Percentiles rank a stretch among this genome's conserved stretches.
Evolutionary conservation across 2,329 filamentous ascomycete genomes (phyloP).

Genomic region (Lachnellula occidentalis): DNA sequence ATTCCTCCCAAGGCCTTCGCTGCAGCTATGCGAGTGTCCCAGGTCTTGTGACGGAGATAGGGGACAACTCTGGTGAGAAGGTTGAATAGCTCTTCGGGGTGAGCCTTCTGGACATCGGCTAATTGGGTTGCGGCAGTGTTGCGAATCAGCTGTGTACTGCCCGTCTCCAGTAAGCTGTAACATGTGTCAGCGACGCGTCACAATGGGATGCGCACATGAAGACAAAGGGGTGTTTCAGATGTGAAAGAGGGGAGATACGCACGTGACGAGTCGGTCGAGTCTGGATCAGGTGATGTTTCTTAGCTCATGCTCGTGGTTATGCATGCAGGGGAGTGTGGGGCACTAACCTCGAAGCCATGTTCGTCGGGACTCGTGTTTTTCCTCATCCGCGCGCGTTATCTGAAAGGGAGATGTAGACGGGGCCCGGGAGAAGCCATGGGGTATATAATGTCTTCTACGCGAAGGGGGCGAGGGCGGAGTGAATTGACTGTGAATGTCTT

Average conservation of each 20-base stretch:
- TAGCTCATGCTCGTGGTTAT: slow-evolving; percentile 1
- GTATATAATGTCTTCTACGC: too few species aligned
- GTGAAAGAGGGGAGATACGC: slow-evolving; percentile 39
- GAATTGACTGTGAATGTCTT: background rate
- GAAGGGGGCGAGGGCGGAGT: background rate
- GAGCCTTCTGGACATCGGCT: slow-evolving; percentile 95
- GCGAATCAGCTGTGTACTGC: slow-evolving; percentile 90
- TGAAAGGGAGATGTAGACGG: slow-evolving; percentile 8
- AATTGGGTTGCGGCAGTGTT: slow-evolving; percentile 96
- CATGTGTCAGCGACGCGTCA: slow-evolving; percentile 12
- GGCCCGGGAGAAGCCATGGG: slow-evolving; percentile 8
- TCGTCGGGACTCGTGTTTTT: slow-evolving; percentile 19
- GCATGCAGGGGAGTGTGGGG: background rate
- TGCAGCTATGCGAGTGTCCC: slow-evolving; percentile 91
- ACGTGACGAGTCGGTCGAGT: slow-evolving; percentile 83
- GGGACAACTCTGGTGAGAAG: slow-evolving; percentile 90
- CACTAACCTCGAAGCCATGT: slow-evolving; percentile 32
- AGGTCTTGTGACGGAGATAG: slow-evolving; percentile 89
- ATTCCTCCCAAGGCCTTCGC: slow-evolving; percentile 94
- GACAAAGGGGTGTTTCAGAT: background rate
- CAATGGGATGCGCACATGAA: background rate
- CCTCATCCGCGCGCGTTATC: slow-evolving; percentile 21
- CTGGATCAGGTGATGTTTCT: slow-evolving; percentile 39
- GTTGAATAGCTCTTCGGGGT: slow-evolving; percentile 96
- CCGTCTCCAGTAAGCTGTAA: slow-evolving; percentile 84